These are phyloP conservation scores for Citrus sp. DNA, from an alignment of 345 rosid species.

Conservation along the genomic window DNA sequence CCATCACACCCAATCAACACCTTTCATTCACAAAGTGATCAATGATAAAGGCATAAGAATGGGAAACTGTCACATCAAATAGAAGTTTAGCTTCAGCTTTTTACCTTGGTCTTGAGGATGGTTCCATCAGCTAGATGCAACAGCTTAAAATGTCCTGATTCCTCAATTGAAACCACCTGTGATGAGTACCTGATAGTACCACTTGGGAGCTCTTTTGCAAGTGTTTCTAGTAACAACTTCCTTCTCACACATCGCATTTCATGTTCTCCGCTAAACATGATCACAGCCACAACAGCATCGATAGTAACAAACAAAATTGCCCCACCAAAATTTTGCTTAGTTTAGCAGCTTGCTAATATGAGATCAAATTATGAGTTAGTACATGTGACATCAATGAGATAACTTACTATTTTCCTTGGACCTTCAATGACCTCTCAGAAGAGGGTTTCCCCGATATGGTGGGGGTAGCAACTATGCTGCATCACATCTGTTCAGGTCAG, in stretches of 20 bases:
- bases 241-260: slow-evolving; percentile 62
- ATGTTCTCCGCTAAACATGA: slow-evolving; percentile 23
- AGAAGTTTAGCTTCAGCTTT: background rate
- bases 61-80: no score
- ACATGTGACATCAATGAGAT: background rate
- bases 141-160: slow-evolving; percentile 49
- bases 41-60: background rate
- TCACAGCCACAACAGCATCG: background rate
- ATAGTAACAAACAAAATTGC: background rate
- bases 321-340: background rate
- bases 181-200: slow-evolving; percentile 61
- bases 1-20: slow-evolving; percentile 75
- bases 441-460: slow-evolving; percentile 17
- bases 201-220: slow-evolving; percentile 46
- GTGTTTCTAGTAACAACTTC: slow-evolving; percentile 48
- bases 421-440: slow-evolving; percentile 21
- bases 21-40: slow-evolving; percentile 20
- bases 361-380: background rate
- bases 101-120: slow-evolving; percentile 58
- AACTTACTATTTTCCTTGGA: slow-evolving; percentile 33
- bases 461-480: slow-evolving; percentile 25
- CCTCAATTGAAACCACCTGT: slow-evolving; percentile 55
- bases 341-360: background rate
- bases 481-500: background rate
- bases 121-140: slow-evolving; percentile 60